Evolutionary conservation across 73 alveolate species (phyloP), one percentile per base, ranked within the genome.

Genomic region (Blepharisma japonicum): DNA sequence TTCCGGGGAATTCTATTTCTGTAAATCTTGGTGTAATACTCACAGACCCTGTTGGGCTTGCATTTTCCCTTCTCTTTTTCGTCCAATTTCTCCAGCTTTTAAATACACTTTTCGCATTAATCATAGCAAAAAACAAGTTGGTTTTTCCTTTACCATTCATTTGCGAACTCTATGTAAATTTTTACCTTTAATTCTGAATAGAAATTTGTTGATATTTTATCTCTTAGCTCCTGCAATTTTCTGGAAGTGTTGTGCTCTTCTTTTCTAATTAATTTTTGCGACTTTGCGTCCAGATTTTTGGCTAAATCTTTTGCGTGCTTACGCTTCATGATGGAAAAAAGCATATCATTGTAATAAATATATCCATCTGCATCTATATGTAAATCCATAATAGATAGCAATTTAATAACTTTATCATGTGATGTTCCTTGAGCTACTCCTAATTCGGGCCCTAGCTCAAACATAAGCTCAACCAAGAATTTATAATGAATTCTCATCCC

Each of bases 301-400:
- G 78, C 14, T 86, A 81, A 11, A 9, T 61, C 23, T 61, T 25
- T 25, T 61, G 74, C 74, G 5, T 61, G 23, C 5, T 61, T 70
- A 2, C 80, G 48, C 48, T 78, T 82, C 89, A 82, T 82, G 42
- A 78, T 47, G 9, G 80, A 45, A 79, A 82, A 82, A 42, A 82
- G 88, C 39, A 82, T 68, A 56, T 82, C 74, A 56, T 82, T 80
- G 55, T 82, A 82, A 56, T 82, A 80, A 54, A 82, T 14, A 47
- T 20, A 50, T 25, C 77, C 68, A 45, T 82, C 45, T 82, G 89
- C 23, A 20, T 50, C 53, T 55, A 82, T 45, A 23, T 48, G 25
- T 78, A 82, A 53, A 6, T 82, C 77, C 80, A 82, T 68, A 5
- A 71, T 55, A 6, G 56, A 25, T 46, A 55, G 50, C 7, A 77